Percentiles rank a stretch among this genome's conserved stretches.
Evolutionary conservation across 1,139 yeast species (phyloP).

Genomic region (Saccharomycopsis crataegensis): DNA sequence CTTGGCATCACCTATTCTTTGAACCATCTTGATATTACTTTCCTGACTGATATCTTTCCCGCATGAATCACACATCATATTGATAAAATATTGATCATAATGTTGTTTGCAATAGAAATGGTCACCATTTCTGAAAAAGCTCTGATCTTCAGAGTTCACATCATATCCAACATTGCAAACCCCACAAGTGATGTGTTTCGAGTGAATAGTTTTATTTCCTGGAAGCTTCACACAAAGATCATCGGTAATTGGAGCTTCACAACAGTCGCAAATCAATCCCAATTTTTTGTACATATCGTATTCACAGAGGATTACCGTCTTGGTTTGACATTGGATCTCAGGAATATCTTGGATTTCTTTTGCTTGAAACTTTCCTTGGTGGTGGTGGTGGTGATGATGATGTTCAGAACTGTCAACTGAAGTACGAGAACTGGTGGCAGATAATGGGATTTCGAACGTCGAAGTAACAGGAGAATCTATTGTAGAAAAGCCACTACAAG

Average conservation of each 20-base stretch:
- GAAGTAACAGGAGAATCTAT: conserved; percentile 7
- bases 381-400: not conserved
- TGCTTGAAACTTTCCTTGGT: not conserved
- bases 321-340: not conserved
- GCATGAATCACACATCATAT: conserved; percentile 7
- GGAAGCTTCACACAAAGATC: not conserved
- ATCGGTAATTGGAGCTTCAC: conserved; percentile 13
- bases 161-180: conserved; percentile 4
- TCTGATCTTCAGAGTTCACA: not conserved
- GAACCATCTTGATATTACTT: conserved; percentile 8
- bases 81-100: conserved; percentile 5
- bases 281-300: conserved; percentile 6
- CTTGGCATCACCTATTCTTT: not conserved
- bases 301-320: conserved; percentile 14
- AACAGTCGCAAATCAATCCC: conserved; percentile 7
- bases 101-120: conserved; percentile 9
- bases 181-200: conserved; percentile 8
- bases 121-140: conserved; percentile 3
- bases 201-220: conserved; percentile 2
- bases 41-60: not conserved
- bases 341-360: not conserved
- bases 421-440: not conserved
- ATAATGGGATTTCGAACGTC: conserved; percentile 6
- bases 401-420: not conserved
- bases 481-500: not conserved